Evolutionary conservation across 1,139 yeast genomes (phyloP).

Genomic region (Debaryomyces udenii): DNA sequence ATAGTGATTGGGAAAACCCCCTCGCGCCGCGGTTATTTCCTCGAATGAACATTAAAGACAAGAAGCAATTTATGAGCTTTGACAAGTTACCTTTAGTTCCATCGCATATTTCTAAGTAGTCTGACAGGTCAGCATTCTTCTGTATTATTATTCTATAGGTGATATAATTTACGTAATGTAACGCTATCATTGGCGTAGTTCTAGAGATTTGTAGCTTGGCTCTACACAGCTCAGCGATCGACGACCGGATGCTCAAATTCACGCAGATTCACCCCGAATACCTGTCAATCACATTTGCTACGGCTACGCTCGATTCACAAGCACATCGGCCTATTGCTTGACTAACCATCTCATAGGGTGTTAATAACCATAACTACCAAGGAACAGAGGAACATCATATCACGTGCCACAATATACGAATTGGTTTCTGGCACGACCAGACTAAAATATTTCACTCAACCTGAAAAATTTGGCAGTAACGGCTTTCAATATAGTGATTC

Average conservation of each 20-base stretch:
- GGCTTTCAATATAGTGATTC: not conserved
- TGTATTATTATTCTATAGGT: not conserved
- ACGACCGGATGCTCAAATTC: not conserved
- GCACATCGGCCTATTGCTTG: too few species aligned
- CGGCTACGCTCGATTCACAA: not conserved
- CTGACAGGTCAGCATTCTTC: conserved; percentile 11
- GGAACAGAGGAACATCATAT: too few species aligned
- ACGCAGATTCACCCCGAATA: too few species aligned
- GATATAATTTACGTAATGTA: too few species aligned
- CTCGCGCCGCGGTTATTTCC: conserved; percentile 45
- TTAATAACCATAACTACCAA: too few species aligned
- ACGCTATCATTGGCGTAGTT: not conserved
- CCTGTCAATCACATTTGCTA: too few species aligned
- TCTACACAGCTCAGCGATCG: too few species aligned
- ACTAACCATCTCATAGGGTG: too few species aligned
- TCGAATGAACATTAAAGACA: conserved; percentile 31
- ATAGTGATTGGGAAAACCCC: conserved; percentile 19
- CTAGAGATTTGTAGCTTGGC: not conserved
- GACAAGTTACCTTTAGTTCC: conserved; percentile 38
- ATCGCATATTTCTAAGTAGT: conserved; percentile 19
- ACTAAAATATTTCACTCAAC: conserved; percentile 7
- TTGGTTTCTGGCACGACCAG: conserved; percentile 1
- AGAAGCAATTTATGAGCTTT: conserved; percentile 27
- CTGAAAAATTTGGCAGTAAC: conserved; percentile 1
- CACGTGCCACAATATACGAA: conserved; percentile 1